These are phyloP conservation scores for Globisporangium echinulatum DNA, from an alignment of 352 stramenopile species.

Conservation along the genomic window DNA sequence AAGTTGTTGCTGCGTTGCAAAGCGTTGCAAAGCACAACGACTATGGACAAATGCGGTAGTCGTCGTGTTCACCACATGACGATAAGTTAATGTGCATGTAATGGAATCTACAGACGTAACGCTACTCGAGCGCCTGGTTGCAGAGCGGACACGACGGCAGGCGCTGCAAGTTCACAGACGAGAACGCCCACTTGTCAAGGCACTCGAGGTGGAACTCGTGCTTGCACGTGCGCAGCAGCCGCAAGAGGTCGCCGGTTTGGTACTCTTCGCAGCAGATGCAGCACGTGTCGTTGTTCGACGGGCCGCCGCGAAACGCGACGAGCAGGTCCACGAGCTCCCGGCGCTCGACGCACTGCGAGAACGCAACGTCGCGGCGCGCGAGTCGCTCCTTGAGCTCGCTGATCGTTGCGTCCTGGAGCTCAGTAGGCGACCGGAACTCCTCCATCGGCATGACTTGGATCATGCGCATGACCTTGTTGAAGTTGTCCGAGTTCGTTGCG, in stretches of 20 bases:
- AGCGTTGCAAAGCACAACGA: too few species aligned
- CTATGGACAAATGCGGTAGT: too few species aligned
- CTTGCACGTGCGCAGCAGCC: conserved; percentile 75
- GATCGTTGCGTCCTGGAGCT: conserved; percentile 48
- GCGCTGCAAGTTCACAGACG: conserved; percentile 58
- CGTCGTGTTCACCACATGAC: too few species aligned
- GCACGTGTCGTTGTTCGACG: conserved; percentile 81
- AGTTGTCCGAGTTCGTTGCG: conserved; percentile 41
- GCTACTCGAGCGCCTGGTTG: conserved; percentile 73
- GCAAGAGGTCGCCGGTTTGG: conserved; percentile 65
- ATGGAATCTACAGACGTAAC: background rate
- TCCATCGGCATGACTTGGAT: conserved; percentile 82
- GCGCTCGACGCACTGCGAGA: conserved; percentile 57
- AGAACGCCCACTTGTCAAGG: conserved; percentile 86
- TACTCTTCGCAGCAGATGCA: conserved; percentile 88
- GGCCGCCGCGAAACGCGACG: conserved; percentile 64
- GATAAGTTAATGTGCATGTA: too few species aligned
- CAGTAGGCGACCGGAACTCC: conserved; percentile 57
- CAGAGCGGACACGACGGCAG: conserved; percentile 74
- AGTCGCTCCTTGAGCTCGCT: conserved; percentile 73
- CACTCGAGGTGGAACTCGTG: conserved; percentile 88
- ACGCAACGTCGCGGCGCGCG: conserved; percentile 54
- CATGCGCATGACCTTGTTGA: conserved; percentile 63
- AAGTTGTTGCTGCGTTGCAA: too few species aligned
- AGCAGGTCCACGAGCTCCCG: conserved; percentile 65